Conservation (phyloP, 2,329 filamentous ascomycete genomes). For the Pleurostoma richardsiae region DNA sequence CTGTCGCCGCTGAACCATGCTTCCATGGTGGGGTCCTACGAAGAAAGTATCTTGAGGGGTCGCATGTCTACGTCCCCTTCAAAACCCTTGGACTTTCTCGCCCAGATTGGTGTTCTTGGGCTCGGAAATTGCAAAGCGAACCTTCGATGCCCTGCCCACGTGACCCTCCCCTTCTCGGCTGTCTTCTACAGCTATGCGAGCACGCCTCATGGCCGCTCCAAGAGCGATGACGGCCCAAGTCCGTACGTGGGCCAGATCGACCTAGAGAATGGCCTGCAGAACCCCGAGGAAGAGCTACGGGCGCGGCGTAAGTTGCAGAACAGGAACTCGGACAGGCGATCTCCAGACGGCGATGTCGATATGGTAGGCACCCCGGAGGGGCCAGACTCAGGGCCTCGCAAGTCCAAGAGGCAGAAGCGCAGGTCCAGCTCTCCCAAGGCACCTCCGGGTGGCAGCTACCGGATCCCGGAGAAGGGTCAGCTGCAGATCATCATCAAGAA, state of each 20-base stretch:
- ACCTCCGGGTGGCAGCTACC: conserved; percentile 83
- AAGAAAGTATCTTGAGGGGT: conserved; percentile 91
- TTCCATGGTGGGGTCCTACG: conserved; percentile 95
- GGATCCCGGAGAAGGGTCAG: conserved; percentile 90
- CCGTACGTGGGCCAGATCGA: conserved; percentile 94
- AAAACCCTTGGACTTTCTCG: conserved; percentile 85
- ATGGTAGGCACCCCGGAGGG: conserved; percentile 8
- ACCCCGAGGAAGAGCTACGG: conserved; percentile 40
- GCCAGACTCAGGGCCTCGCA: conserved; percentile 9
- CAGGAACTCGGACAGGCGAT: conserved; percentile 31
- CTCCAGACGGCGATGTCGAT: conserved; percentile 20
- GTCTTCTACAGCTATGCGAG: conserved; percentile 92
- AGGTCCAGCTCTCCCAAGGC: conserved; percentile 47
- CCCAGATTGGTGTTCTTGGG: conserved; percentile 90
- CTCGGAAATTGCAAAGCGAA: conserved; percentile 83
- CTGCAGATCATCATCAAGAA: conserved; percentile 98
- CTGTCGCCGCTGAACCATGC: conserved; percentile 77
- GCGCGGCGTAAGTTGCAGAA: conserved; percentile 43
- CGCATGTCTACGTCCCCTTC: conserved; percentile 97
- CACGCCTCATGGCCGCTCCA: conserved; percentile 57
- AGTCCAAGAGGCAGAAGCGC: conserved; percentile 38
- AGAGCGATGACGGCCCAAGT: conserved; percentile 79
- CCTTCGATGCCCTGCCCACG: conserved; percentile 81
- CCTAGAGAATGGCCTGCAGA: conserved; percentile 72
- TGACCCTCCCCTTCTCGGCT: conserved; percentile 84